These are phyloP conservation scores for Prunus salicina DNA, from an alignment of 306 rosid species.

Conservation along the genomic window DNA sequence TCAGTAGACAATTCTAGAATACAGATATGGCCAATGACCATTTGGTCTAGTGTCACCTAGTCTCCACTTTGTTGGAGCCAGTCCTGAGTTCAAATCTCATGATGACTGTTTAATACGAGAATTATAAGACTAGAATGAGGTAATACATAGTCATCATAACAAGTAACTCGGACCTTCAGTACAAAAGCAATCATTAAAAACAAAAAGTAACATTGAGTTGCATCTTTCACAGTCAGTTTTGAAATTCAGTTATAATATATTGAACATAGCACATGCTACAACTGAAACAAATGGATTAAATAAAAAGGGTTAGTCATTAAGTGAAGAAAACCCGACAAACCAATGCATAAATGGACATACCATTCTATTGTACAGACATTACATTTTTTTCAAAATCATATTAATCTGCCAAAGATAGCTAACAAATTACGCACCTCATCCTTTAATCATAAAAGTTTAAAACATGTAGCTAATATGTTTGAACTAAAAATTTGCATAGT, in stretches of 20 bases:
- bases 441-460: not conserved
- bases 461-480: not conserved
- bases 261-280: not conserved
- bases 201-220: not conserved
- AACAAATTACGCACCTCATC: not conserved
- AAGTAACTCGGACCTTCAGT: not conserved
- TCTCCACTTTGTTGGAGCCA: not conserved
- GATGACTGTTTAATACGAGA: not conserved
- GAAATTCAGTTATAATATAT: not conserved
- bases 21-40: not conserved
- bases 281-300: not conserved
- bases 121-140: not conserved
- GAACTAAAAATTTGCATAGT: not conserved
- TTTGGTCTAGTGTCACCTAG: not conserved
- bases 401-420: not conserved
- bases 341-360: not conserved
- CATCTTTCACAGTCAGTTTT: not conserved
- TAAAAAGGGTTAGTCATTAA: not conserved
- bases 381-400: no score
- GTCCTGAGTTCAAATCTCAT: not conserved
- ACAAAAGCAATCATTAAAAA: not conserved
- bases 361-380: not conserved
- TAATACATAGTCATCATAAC: not conserved
- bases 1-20: not conserved
- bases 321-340: not conserved